A percentile compares a stretch with the other conserved stretches of the same genome.
Conservation (phyloP, 805 yeast genomes). For the Saturnispora ahearnii region DNA sequence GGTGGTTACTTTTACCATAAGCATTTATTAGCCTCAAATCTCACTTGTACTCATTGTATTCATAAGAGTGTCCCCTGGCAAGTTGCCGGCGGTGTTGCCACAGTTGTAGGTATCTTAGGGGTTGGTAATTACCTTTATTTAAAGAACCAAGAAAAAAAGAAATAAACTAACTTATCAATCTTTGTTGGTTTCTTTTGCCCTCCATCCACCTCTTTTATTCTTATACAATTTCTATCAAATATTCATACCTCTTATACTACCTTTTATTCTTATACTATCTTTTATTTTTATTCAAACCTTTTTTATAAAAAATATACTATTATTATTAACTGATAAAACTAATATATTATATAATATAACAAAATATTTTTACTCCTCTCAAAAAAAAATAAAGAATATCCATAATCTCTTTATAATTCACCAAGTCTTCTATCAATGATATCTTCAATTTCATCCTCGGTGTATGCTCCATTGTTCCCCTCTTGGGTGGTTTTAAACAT, state of each 20-base stretch:
- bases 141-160: slow-evolving; percentile 6
- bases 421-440: slow-evolving; percentile 29
- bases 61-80: slow-evolving; percentile 2
- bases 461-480: slow-evolving; percentile 22
- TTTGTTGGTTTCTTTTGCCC: background rate
- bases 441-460: slow-evolving; percentile 47
- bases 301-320: no score
- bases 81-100: slow-evolving; percentile 5
- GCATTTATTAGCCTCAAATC: background rate
- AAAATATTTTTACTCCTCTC: no score
- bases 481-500: slow-evolving; percentile 19
- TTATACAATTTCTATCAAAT: background rate
- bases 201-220: background rate
- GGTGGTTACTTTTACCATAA: slow-evolving; percentile 9
- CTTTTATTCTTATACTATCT: background rate
- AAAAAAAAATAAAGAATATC: background rate
- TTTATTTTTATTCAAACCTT: background rate
- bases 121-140: slow-evolving; percentile 13
- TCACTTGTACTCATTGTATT: slow-evolving; percentile 6
- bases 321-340: no score
- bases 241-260: background rate
- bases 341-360: no score
- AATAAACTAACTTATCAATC: background rate
- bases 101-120: slow-evolving; percentile 8
- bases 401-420: background rate